phyloP scores from a whole-genome alignment of 1,284 basidiomycete species.

The Melampsora occidentalis region DNA sequence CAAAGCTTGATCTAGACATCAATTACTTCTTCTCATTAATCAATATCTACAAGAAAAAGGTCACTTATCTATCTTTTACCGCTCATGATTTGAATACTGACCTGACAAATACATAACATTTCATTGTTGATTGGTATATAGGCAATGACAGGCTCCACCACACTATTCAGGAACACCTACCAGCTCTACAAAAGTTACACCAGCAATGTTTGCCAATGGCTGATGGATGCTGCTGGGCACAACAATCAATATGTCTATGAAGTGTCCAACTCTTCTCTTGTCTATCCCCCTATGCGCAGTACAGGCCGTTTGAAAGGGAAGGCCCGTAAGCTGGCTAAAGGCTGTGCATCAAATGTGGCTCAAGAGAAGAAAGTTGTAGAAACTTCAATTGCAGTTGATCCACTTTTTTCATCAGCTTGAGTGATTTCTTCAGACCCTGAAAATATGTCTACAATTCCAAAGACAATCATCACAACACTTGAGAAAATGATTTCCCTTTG shows the following conservation, averaged over 20 bases:
- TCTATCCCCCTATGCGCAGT: background rate
- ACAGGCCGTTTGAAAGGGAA: background rate
- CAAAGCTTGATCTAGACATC: too few species aligned
- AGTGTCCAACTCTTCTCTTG: too few species aligned
- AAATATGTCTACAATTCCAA: background rate
- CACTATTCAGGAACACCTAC: background rate
- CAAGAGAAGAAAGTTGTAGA: background rate
- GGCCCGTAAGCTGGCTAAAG: background rate
- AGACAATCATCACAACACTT: background rate
- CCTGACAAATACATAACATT: too few species aligned
- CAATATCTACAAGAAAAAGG: too few species aligned
- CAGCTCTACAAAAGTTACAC: slow-evolving; percentile 3
- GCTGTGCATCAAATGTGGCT: background rate
- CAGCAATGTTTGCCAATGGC: background rate
- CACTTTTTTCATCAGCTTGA: background rate
- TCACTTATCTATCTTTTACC: too few species aligned
- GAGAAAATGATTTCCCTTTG: background rate
- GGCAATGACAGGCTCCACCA: background rate
- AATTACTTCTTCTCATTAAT: too few species aligned
- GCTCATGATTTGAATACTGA: too few species aligned
- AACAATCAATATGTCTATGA: background rate
- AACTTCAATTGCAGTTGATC: background rate
- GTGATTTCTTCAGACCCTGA: background rate
- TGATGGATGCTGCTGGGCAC: background rate
- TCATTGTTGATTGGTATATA: too few species aligned